These are phyloP conservation scores for Pythium aristosporum DNA, from an alignment of 352 stramenopile genomes.

Conservation along the genomic window DNA sequence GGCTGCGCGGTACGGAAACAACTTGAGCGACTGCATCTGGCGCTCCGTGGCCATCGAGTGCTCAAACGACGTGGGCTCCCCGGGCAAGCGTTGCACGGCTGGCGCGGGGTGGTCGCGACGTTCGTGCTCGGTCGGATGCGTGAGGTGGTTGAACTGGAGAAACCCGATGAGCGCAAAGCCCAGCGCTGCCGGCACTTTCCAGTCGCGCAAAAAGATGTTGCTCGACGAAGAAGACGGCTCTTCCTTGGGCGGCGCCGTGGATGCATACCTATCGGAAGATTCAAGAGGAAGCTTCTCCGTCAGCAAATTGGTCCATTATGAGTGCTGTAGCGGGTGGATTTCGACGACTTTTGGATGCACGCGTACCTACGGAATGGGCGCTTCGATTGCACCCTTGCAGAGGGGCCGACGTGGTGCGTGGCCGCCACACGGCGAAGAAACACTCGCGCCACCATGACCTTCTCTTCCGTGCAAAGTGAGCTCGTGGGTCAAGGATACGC, in stretches of 20 bases:
- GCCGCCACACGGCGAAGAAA: slow-evolving; percentile 19
- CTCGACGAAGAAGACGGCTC: slow-evolving; percentile 14
- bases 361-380: slow-evolving; percentile 21
- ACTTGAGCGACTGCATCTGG: slow-evolving; percentile 72
- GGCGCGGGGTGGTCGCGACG: slow-evolving; percentile 36
- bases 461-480: not conserved
- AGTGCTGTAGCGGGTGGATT: not conserved
- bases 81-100: slow-evolving; percentile 47
- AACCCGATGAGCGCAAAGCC: slow-evolving; percentile 74
- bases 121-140: slow-evolving; percentile 25
- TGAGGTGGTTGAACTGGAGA: slow-evolving; percentile 69
- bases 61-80: slow-evolving; percentile 20
- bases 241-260: slow-evolving; percentile 23
- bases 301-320: not conserved
- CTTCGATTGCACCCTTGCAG: not conserved
- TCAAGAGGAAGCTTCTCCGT: not conserved
- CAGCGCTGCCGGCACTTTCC: slow-evolving; percentile 63
- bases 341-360: not conserved
- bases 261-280: slow-evolving; percentile 8
- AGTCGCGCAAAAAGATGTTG: slow-evolving; percentile 41
- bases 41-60: slow-evolving; percentile 58
- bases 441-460: slow-evolving; percentile 20
- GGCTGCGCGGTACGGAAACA: slow-evolving; percentile 74
- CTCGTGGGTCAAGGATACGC: slow-evolving; percentile 15
- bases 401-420: not conserved